A percentile compares a stretch with the other conserved stretches of the same genome.
These are phyloP conservation scores for Diaporthe vexans DNA, from an alignment of 2,329 filamentous ascomycete genomes.

Conservation along the genomic window DNA sequence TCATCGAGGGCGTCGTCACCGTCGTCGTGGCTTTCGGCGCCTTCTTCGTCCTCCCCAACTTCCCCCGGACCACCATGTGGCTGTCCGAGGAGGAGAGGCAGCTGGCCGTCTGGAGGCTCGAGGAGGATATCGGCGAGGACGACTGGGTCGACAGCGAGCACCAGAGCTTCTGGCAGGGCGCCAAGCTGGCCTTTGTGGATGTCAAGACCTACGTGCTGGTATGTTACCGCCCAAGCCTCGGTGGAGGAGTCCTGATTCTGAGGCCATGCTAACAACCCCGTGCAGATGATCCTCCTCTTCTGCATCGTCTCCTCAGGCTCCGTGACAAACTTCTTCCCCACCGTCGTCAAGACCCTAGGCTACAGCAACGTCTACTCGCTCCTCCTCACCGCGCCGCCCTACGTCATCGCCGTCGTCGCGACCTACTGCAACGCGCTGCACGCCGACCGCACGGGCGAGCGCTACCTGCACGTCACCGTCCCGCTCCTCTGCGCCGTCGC, in stretches of 20 bases:
- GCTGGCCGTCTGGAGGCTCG: constrained; percentile 71
- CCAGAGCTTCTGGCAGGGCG: constrained; percentile 68
- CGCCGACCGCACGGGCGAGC: constrained; percentile 78
- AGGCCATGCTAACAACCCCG: constrained; percentile 6
- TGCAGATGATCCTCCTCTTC: constrained; percentile 67
- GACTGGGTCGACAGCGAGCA: constrained; percentile 71
- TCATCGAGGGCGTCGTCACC: constrained; percentile 74
- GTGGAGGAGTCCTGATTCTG: no score
- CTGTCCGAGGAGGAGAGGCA: constrained; percentile 68
- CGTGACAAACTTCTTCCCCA: constrained; percentile 79
- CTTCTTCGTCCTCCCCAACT: constrained; percentile 69
- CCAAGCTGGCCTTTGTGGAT: constrained; percentile 69
- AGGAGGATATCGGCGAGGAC: constrained; percentile 75
- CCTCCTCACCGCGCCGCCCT: constrained; percentile 75
- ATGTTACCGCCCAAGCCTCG: no score
- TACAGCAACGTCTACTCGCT: constrained; percentile 72
- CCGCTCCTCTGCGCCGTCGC: constrained; percentile 73
- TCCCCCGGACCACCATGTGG: constrained; percentile 57
- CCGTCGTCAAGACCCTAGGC: constrained; percentile 77
- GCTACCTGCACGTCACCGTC: constrained; percentile 76
- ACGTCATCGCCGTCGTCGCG: constrained; percentile 72
- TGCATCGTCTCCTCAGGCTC: constrained; percentile 68
- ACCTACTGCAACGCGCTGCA: constrained; percentile 78
- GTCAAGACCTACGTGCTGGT: constrained; percentile 73
- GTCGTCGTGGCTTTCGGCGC: constrained; percentile 67